Percentiles rank a stretch among this genome's conserved stretches.
These are phyloP conservation scores for Fagopyrum homotropicum DNA, from an alignment of 148 eudicot species.

Conservation along the genomic window DNA sequence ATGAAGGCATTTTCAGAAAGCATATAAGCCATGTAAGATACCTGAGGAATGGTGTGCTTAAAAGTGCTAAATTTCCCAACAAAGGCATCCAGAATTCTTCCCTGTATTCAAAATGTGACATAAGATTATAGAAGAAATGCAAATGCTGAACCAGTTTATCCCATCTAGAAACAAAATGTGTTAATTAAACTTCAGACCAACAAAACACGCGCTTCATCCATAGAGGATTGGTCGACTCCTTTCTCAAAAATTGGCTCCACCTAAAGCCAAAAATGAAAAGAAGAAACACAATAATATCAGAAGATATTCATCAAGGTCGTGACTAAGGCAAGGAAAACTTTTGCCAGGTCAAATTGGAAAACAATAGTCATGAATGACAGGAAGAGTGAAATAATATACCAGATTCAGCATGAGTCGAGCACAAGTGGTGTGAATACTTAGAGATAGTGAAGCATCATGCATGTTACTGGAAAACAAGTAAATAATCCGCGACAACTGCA, in stretches of 20 bases:
- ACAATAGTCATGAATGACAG: neutral
- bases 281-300: neutral
- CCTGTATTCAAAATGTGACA: conserved; percentile 31
- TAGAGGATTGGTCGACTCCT: conserved; percentile 78
- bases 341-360: neutral
- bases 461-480: conserved; percentile 97
- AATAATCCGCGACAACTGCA: conserved; percentile 91
- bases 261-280: conserved; percentile 21
- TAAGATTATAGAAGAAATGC: conserved; percentile 8
- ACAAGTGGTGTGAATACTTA: conserved; percentile 95
- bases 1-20: neutral
- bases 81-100: conserved; percentile 95
- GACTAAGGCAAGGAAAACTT: neutral
- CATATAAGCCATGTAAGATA: conserved; percentile 12
- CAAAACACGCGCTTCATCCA: conserved; percentile 90
- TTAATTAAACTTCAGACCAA: conserved; percentile 39
- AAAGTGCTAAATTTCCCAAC: conserved; percentile 93
- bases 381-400: conserved; percentile 36
- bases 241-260: conserved; percentile 98
- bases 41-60: conserved; percentile 93
- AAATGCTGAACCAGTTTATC: neutral
- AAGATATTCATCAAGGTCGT: neutral
- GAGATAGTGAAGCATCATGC: conserved; percentile 93
- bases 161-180: neutral
- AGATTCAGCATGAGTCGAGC: conserved; percentile 97